Conservation (phyloP, 192 early-diverging fungal species). For the Coemansia sp. region DNA sequence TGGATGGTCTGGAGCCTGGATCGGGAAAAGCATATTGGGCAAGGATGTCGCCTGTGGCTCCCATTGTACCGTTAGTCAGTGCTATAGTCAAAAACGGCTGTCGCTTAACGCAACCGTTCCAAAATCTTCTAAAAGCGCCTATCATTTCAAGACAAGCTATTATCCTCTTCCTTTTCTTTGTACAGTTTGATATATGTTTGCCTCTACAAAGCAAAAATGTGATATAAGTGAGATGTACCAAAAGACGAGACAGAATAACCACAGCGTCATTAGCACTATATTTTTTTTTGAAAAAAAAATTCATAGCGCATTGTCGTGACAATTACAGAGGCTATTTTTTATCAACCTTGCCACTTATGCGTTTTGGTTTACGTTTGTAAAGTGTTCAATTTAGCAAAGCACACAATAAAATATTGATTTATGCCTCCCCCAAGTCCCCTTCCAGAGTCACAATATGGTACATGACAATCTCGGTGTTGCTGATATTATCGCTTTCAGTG, state of each 20-base stretch:
- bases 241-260: background rate
- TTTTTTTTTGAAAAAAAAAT: too few species aligned
- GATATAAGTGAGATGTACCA: background rate
- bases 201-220: too few species aligned
- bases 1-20: background rate
- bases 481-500: constrained; percentile 60
- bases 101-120: constrained; percentile 31
- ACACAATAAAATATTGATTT: background rate
- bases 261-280: too few species aligned
- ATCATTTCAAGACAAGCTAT: too few species aligned
- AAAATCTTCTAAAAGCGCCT: constrained; percentile 6
- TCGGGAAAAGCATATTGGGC: constrained; percentile 55
- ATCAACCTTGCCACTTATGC: background rate
- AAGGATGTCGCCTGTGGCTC: constrained; percentile 58
- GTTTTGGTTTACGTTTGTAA: too few species aligned
- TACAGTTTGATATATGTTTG: too few species aligned
- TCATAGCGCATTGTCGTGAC: too few species aligned
- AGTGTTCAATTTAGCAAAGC: background rate
- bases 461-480: constrained; percentile 60
- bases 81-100: constrained; percentile 66
- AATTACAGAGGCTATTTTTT: background rate
- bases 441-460: constrained; percentile 71
- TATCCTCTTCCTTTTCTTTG: too few species aligned
- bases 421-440: constrained; percentile 62
- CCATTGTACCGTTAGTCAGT: constrained; percentile 64